Percentiles rank a stretch among this genome's conserved stretches.
These are phyloP conservation scores for Aspergillus transmontanensis DNA, from an alignment of 2,329 filamentous ascomycete species.

Conservation along the genomic window DNA sequence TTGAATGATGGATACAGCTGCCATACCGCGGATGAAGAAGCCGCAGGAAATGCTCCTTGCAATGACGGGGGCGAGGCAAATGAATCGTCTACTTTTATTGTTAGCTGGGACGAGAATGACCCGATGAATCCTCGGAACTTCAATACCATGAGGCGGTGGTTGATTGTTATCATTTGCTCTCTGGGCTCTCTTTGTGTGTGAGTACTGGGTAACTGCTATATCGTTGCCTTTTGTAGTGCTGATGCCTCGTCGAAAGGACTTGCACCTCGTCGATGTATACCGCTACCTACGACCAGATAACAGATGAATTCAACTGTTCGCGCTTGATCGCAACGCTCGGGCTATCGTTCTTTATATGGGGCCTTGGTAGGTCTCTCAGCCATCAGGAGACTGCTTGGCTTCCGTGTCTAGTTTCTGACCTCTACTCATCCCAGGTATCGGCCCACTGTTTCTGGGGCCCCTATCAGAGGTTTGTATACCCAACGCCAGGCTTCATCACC, in stretches of 20 bases:
- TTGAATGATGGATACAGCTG: constrained; percentile 39
- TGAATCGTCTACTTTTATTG: constrained; percentile 57
- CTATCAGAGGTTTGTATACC: constrained; percentile 56
- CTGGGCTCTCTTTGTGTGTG: constrained; percentile 79
- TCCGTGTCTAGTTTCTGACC: constrained; percentile 13
- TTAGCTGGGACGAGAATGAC: constrained; percentile 76
- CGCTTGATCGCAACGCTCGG: constrained; percentile 76
- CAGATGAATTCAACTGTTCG: constrained; percentile 71
- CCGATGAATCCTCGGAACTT: constrained; percentile 74
- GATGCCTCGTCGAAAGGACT: constrained; percentile 56
- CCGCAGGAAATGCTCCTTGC: constrained; percentile 15
- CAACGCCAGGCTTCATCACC: neutral
- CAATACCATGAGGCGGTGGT: constrained; percentile 70
- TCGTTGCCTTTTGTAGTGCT: neutral
- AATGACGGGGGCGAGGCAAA: constrained; percentile 20
- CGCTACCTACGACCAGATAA: constrained; percentile 76
- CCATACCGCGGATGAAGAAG: constrained; percentile 28
- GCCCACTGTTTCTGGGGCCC: constrained; percentile 65
- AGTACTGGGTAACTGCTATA: constrained; percentile 43
- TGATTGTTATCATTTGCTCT: constrained; percentile 74
- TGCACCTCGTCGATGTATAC: constrained; percentile 89
- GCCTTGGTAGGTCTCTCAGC: constrained; percentile 56
- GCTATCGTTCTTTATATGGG: constrained; percentile 79
- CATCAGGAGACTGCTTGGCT: neutral
- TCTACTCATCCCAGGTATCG: constrained; percentile 46